These are phyloP conservation scores for Aspergillus brunneoviolaceus DNA, from an alignment of 2,329 filamentous ascomycete genomes.

Conservation along the genomic window DNA sequence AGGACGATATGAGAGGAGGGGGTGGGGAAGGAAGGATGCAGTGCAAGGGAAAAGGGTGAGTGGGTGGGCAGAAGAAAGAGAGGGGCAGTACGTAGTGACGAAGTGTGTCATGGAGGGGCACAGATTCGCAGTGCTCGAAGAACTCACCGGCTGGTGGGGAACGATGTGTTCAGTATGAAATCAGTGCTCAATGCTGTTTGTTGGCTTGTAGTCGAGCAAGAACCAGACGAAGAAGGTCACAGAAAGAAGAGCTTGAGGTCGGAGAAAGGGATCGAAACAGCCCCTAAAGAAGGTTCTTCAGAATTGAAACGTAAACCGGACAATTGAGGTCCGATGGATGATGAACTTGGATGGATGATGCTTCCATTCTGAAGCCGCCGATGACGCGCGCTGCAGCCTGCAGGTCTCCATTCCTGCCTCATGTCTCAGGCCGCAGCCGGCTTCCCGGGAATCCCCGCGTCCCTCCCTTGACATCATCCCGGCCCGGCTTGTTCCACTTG, in stretches of 20 bases:
- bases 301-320: constrained; percentile 1
- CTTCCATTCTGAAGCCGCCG: constrained; percentile 3
- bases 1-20: background rate
- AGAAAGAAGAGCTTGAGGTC: background rate
- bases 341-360: background rate
- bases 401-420: background rate
- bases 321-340: constrained; percentile 6
- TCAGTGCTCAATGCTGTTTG: constrained; percentile 17
- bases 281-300: background rate
- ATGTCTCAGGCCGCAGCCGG: constrained; percentile 17
- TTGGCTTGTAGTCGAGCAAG: constrained; percentile 1
- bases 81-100: background rate
- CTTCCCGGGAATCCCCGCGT: constrained; percentile 26
- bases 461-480: constrained; percentile 28
- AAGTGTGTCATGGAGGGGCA: constrained; percentile 21
- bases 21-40: background rate
- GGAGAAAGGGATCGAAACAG: background rate
- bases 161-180: constrained; percentile 40
- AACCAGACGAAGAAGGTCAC: background rate
- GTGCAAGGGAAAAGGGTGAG: background rate
- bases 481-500: background rate
- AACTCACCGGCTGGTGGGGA: constrained; percentile 41
- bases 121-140: constrained; percentile 13
- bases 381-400: constrained; percentile 14
- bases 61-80: constrained; percentile 10